These are phyloP conservation scores for Turritis glabra DNA, from an alignment of 345 rosid genomes.

Conservation along the genomic window DNA sequence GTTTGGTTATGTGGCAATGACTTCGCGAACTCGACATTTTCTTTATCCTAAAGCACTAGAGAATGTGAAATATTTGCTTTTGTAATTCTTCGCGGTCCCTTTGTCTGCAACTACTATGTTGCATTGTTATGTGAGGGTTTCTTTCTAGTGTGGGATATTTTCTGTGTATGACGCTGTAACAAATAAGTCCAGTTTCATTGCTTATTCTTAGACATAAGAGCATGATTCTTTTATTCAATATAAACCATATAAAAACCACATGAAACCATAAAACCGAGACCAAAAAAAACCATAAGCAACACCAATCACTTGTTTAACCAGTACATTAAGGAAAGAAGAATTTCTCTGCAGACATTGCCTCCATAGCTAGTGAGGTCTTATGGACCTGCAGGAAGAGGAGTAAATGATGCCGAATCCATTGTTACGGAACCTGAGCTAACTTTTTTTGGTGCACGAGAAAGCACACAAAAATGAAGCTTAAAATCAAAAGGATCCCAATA, in stretches of 20 bases:
- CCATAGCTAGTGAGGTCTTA: background rate
- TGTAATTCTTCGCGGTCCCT: background rate
- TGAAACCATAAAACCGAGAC: background rate
- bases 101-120: background rate
- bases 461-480: background rate
- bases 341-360: background rate
- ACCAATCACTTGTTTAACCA: background rate
- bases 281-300: background rate
- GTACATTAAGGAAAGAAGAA: background rate
- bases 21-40: background rate
- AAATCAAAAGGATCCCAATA: background rate
- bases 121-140: background rate
- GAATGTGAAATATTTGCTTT: background rate
- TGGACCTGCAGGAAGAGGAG: background rate
- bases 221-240: background rate
- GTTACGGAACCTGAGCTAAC: background rate
- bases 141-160: background rate
- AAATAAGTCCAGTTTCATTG: background rate
- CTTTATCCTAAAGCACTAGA: background rate
- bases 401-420: background rate
- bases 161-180: background rate
- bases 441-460: background rate
- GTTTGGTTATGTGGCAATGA: background rate
- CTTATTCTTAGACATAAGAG: background rate
- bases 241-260: background rate